Conservation (phyloP, 1,284 basidiomycete genomes). For the Cystobasidiaceae sp. region DNA sequence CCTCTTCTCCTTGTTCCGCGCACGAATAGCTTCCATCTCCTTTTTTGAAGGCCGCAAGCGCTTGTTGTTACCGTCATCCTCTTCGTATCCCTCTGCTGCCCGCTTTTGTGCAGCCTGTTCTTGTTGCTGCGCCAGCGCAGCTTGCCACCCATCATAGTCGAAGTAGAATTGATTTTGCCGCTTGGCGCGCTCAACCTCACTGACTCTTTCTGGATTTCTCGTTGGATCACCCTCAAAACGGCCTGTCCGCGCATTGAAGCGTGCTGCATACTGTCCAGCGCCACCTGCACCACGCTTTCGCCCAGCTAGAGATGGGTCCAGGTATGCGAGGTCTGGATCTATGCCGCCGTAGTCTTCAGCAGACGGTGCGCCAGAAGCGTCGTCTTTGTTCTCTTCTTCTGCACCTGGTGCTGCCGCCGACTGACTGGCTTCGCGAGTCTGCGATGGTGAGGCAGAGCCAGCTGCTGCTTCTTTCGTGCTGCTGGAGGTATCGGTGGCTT, state of each 20-base stretch:
- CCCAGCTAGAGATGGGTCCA: constrained; percentile 36
- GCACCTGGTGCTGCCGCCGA: background rate
- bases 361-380: background rate
- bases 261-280: constrained; percentile 26
- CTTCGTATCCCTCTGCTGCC: constrained; percentile 5
- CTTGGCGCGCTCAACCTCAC: constrained; percentile 34
- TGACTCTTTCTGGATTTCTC: constrained; percentile 39
- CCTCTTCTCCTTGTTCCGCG: constrained; percentile 29
- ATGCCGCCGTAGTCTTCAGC: constrained; percentile 34
- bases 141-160: constrained; percentile 27
- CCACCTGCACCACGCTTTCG: background rate
- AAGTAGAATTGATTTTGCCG: constrained; percentile 41
- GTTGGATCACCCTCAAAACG: constrained; percentile 38
- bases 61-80: background rate
- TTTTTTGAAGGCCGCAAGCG: constrained; percentile 10
- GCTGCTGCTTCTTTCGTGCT: background rate
- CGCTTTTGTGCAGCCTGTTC: constrained; percentile 11
- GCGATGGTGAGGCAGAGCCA: background rate
- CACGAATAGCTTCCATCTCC: constrained; percentile 23
- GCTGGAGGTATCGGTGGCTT: background rate
- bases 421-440: background rate
- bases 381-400: background rate
- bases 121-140: constrained; percentile 20
- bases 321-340: constrained; percentile 41
- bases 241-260: constrained; percentile 41